Percentiles rank a stretch among this genome's conserved stretches.
These are phyloP conservation scores for Thielaviopsis punctulata DNA, from an alignment of 2,329 filamentous ascomycete genomes.

Conservation along the genomic window DNA sequence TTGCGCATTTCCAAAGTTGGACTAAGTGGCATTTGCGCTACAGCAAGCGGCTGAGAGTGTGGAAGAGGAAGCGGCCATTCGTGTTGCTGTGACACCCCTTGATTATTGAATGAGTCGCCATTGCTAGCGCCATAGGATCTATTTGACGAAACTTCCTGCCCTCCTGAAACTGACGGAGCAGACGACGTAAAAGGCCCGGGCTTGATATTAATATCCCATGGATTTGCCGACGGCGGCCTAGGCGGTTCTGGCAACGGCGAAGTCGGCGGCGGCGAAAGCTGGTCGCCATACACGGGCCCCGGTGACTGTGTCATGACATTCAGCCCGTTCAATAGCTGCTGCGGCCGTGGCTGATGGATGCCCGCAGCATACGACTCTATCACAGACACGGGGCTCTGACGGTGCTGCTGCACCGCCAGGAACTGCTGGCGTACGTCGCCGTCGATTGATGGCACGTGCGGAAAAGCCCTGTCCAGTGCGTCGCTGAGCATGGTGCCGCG, in stretches of 20 bases:
- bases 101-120: background rate
- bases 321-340: background rate
- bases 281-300: background rate
- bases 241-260: conserved; percentile 11
- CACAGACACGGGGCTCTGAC: background rate
- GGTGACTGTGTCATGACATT: background rate
- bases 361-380: background rate
- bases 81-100: background rate
- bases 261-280: background rate
- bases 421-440: background rate
- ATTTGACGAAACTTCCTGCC: background rate
- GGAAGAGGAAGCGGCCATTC: background rate
- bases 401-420: background rate
- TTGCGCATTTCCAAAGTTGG: background rate
- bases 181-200: conserved; percentile 1
- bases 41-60: background rate
- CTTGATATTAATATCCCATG: conserved; percentile 24
- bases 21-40: background rate
- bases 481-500: background rate
- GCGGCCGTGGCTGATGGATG: conserved; percentile 3
- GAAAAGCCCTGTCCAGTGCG: background rate
- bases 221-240: conserved; percentile 24
- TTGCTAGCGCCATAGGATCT: background rate
- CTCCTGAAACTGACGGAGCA: background rate
- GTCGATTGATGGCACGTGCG: background rate